Conservation (phyloP, 495 filamentous ascomycete species). For the Cenococcum geophilum region DNA sequence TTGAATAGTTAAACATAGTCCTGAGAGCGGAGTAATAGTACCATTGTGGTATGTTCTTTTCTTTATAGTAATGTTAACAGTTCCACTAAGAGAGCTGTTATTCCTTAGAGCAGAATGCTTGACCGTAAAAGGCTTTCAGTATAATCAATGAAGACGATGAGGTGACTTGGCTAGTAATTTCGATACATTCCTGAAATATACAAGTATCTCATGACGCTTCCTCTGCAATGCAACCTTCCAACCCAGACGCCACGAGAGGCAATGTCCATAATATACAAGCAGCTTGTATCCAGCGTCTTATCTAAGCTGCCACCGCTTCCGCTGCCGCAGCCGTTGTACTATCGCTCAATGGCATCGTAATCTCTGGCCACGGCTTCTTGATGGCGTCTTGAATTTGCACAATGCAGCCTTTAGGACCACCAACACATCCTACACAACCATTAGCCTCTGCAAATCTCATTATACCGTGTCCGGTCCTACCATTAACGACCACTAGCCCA, state of each 20-base stretch:
- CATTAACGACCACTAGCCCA: constrained; percentile 83
- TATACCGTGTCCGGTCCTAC: constrained; percentile 36
- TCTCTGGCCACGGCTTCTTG: constrained; percentile 77
- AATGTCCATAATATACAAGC: not conserved
- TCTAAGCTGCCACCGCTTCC: not conserved
- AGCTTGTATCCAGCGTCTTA: not conserved
- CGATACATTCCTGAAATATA: not conserved
- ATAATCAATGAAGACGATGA: no score
- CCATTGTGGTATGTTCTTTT: no score
- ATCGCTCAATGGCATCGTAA: constrained; percentile 18
- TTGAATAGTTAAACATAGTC: no score
- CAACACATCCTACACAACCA: constrained; percentile 54
- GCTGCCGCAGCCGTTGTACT: not conserved
- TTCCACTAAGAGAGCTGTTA: no score
- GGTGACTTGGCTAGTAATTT: not conserved
- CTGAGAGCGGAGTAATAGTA: no score
- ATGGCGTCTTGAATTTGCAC: constrained; percentile 86
- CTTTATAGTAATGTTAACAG: no score
- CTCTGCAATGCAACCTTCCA: not conserved
- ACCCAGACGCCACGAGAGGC: not conserved
- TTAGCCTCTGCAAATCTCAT: not conserved
- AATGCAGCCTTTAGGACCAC: constrained; percentile 74
- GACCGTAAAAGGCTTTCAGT: no score
- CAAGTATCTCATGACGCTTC: not conserved
- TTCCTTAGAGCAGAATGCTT: no score